Evolutionary conservation across 2,329 filamentous ascomycete genomes (phyloP).

Genomic region (Colletotrichum camelliae): DNA sequence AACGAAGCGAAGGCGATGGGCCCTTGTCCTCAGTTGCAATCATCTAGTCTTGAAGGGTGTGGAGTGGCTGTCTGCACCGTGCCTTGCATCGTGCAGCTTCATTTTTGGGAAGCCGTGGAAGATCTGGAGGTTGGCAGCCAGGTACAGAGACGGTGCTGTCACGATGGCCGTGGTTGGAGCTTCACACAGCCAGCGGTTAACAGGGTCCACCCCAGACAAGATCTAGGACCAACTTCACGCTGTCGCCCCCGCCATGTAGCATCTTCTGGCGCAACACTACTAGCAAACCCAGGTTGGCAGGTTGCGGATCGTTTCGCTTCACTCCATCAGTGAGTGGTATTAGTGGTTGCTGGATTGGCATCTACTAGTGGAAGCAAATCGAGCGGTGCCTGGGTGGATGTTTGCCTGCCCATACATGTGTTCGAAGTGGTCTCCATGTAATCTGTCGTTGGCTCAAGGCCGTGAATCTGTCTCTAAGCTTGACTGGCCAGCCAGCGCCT

Average conservation of each 20-base stretch:
- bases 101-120: neutral
- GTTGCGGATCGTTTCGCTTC: neutral
- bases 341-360: neutral
- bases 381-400: neutral
- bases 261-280: neutral
- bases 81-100: slow-evolving; percentile 8
- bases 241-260: neutral
- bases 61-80: neutral
- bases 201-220: neutral
- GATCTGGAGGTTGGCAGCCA: neutral
- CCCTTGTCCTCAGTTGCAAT: neutral
- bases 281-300: neutral
- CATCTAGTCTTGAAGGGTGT: neutral
- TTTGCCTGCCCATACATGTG: neutral
- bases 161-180: neutral
- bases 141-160: neutral
- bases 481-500: neutral
- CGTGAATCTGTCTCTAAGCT: neutral
- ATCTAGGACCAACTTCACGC: neutral
- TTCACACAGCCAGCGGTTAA: neutral
- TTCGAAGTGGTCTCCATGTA: neutral
- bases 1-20: neutral
- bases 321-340: neutral
- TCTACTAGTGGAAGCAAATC: neutral
- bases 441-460: neutral